These are phyloP conservation scores for Yamadazyma insecticola DNA, from an alignment of 805 yeast species.

Conservation along the genomic window DNA sequence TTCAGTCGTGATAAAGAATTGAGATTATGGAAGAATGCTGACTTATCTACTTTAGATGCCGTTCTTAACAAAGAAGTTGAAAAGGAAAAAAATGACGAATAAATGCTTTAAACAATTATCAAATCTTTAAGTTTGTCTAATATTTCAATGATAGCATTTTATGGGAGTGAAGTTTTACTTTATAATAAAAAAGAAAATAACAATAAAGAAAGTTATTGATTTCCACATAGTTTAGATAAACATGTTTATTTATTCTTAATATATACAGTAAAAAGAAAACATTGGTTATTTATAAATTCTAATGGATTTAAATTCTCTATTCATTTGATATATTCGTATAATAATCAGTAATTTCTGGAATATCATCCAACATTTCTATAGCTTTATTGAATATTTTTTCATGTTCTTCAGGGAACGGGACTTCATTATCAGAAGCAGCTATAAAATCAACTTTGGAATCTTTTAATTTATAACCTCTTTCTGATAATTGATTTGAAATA, in stretches of 20 bases:
- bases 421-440: constrained; percentile 58
- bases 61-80: constrained; percentile 36
- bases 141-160: too few species aligned
- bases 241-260: too few species aligned
- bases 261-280: too few species aligned
- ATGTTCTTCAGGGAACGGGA: constrained; percentile 50
- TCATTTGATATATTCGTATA: constrained; percentile 72
- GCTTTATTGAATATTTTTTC: constrained; percentile 53
- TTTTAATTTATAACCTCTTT: constrained; percentile 50
- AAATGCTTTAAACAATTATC: too few species aligned
- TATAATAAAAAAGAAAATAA: too few species aligned
- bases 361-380: constrained; percentile 57
- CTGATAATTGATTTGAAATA: constrained; percentile 55
- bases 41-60: constrained; percentile 38
- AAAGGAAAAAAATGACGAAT: constrained; percentile 6
- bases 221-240: too few species aligned
- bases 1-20: constrained; percentile 41
- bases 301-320: too few species aligned
- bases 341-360: constrained; percentile 81
- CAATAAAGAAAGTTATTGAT: too few species aligned
- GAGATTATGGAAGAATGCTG: constrained; percentile 43
- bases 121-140: too few species aligned
- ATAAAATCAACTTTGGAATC: constrained; percentile 70
- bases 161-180: too few species aligned
- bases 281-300: too few species aligned